Conservation (phyloP, 495 filamentous ascomycete genomes). For the Xylaria telfairii region DNA sequence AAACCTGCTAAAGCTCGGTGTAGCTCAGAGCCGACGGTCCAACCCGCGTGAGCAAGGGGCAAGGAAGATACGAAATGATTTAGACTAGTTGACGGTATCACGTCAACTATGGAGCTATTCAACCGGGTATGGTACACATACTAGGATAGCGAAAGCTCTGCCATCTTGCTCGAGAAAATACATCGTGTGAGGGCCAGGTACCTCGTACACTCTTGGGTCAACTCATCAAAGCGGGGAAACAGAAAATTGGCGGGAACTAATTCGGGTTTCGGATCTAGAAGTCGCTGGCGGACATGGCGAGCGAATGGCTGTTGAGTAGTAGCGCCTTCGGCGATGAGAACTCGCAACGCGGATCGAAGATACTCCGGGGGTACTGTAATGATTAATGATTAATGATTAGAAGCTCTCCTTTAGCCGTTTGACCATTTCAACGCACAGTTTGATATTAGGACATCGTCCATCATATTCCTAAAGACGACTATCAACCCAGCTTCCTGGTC, state of each 20-base stretch:
- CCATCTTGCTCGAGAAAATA: slow-evolving; percentile 23
- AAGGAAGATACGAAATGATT: slow-evolving; percentile 7
- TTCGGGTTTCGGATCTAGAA: slow-evolving; percentile 18
- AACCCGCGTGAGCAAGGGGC: background rate
- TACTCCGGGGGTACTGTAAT: slow-evolving; percentile 20
- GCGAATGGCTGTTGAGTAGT: slow-evolving; percentile 19
- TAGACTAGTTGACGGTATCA: background rate
- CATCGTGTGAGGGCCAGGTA: slow-evolving; percentile 21
- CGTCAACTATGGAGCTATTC: background rate
- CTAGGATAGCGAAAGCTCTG: slow-evolving; percentile 9
- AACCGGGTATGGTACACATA: background rate
- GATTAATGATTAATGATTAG: too few species aligned
- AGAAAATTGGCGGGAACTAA: background rate
- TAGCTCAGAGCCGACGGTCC: slow-evolving; percentile 20
- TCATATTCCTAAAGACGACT: slow-evolving; percentile 38
- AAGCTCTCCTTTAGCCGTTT: background rate
- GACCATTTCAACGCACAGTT: slow-evolving; percentile 17
- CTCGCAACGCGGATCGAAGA: slow-evolving; percentile 22
- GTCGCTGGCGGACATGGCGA: slow-evolving; percentile 4
- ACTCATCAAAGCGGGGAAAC: slow-evolving; percentile 8
- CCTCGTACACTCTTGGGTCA: slow-evolving; percentile 2
- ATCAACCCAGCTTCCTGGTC: background rate
- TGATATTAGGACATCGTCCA: slow-evolving; percentile 31
- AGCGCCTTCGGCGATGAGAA: slow-evolving; percentile 12
- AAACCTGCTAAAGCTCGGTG: slow-evolving; percentile 35